Evolutionary conservation across 1,284 basidiomycete species (phyloP).

Genomic region (Stygiomarasmius scandens): DNA sequence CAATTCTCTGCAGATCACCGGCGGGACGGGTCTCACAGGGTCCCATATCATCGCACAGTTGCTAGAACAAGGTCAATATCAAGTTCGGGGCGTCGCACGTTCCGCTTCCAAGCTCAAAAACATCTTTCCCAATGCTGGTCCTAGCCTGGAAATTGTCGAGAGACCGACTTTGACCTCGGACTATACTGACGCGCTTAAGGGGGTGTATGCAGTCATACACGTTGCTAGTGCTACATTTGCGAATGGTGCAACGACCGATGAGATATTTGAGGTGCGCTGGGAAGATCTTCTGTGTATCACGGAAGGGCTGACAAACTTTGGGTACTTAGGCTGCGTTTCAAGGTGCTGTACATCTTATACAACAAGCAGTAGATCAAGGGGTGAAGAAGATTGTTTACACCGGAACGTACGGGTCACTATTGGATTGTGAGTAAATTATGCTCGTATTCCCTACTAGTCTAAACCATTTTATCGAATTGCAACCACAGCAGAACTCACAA

Average conservation of each 20-base stretch:
- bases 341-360: slow-evolving; percentile 31
- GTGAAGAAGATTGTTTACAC: slow-evolving; percentile 35
- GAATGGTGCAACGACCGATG: background rate
- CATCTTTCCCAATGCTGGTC: slow-evolving; percentile 22
- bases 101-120: background rate
- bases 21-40: slow-evolving; percentile 13
- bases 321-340: slow-evolving; percentile 25
- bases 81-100: slow-evolving; percentile 6
- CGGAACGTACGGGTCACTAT: slow-evolving; percentile 28
- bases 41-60: slow-evolving; percentile 12
- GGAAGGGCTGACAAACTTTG: background rate
- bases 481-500: too few species aligned
- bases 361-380: slow-evolving; percentile 31
- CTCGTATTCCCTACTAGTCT: background rate
- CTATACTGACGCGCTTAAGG: slow-evolving; percentile 31
- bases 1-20: slow-evolving; percentile 7
- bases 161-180: slow-evolving; percentile 33
- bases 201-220: slow-evolving; percentile 15
- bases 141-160: slow-evolving; percentile 31
- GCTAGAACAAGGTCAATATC: slow-evolving; percentile 7
- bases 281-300: background rate
- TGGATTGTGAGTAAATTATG: slow-evolving; percentile 23
- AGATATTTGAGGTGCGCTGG: slow-evolving; percentile 3
- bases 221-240: background rate
- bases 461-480: too few species aligned